A percentile compares a stretch with the other conserved stretches of the same genome.
These are phyloP conservation scores for Schoenoplectus triqueter DNA, from an alignment of 202 grass and related monocot species.

Conservation along the genomic window DNA sequence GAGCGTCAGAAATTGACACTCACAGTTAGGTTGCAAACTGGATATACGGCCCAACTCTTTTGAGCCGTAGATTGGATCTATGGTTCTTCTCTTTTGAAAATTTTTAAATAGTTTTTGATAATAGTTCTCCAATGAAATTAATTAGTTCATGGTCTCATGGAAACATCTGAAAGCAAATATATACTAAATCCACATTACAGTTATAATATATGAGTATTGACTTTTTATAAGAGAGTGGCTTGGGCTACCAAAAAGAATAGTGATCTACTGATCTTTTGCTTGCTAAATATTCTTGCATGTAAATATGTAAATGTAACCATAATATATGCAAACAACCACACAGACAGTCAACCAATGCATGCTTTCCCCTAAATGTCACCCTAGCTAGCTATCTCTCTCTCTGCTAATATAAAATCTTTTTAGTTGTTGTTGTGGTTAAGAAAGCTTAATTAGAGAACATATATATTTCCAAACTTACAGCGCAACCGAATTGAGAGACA, in stretches of 20 bases:
- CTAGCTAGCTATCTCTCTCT: background rate
- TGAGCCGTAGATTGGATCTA: too few relatives aligned
- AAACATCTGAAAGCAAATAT: too few relatives aligned
- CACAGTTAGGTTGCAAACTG: too few relatives aligned
- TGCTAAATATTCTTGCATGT: slow-evolving; percentile 11
- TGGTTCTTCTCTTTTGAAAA: too few relatives aligned
- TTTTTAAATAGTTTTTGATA: too few relatives aligned
- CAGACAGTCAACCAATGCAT: background rate
- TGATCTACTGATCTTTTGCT: background rate
- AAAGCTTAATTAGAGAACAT: background rate
- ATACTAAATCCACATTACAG: too few relatives aligned
- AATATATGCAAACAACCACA: background rate
- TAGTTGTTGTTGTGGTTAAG: slow-evolving; percentile 9
- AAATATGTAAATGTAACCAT: background rate
- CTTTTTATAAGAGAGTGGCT: background rate
- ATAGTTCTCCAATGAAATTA: too few relatives aligned
- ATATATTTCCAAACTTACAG: background rate
- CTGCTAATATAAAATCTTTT: background rate
- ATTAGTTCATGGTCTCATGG: too few relatives aligned
- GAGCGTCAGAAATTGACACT: too few relatives aligned
- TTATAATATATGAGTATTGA: too few relatives aligned
- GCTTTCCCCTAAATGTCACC: background rate
- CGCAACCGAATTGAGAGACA: background rate
- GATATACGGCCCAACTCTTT: too few relatives aligned
- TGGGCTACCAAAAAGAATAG: background rate